phyloP scores from a whole-genome alignment of 1,284 basidiomycete genomes.

The Naganishia sp. region DNA sequence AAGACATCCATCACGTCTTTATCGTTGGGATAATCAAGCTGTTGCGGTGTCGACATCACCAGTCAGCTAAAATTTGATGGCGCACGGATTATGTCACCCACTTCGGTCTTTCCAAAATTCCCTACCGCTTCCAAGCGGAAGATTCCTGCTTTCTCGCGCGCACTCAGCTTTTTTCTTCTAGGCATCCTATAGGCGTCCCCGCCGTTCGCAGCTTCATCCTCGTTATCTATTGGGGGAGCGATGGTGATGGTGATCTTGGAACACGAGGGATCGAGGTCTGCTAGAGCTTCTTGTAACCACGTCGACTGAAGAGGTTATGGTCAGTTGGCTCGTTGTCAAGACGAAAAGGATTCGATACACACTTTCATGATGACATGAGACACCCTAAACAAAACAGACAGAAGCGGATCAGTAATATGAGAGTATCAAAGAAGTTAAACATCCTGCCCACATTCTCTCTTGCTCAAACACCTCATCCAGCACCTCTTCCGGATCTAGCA shows the following conservation, averaged over 20 bases:
- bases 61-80: conserved; percentile 10
- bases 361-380: conserved; percentile 86
- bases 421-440: not conserved
- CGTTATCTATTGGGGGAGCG: conserved; percentile 58
- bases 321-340: conserved; percentile 20
- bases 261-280: conserved; percentile 80
- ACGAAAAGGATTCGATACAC: conserved; percentile 30
- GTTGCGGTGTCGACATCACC: conserved; percentile 10
- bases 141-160: conserved; percentile 56
- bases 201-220: conserved; percentile 41
- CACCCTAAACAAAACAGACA: conserved; percentile 56
- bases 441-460: conserved; percentile 61
- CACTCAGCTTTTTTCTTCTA: conserved; percentile 35
- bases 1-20: conserved; percentile 83
- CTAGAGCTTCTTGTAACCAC: conserved; percentile 87
- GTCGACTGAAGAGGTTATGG: conserved; percentile 63
- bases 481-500: conserved; percentile 78
- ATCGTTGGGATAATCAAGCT: conserved; percentile 94
- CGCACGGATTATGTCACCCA: conserved; percentile 44
- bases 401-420: too few relatives aligned
- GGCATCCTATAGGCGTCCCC: conserved; percentile 39
- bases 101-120: conserved; percentile 79
- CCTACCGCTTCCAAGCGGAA: conserved; percentile 76
- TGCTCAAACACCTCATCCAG: conserved; percentile 77
- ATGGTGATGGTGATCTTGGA: conserved; percentile 79